Conservation (phyloP, 2,329 filamentous ascomycete genomes). For the Thielaviopsis musarum region DNA sequence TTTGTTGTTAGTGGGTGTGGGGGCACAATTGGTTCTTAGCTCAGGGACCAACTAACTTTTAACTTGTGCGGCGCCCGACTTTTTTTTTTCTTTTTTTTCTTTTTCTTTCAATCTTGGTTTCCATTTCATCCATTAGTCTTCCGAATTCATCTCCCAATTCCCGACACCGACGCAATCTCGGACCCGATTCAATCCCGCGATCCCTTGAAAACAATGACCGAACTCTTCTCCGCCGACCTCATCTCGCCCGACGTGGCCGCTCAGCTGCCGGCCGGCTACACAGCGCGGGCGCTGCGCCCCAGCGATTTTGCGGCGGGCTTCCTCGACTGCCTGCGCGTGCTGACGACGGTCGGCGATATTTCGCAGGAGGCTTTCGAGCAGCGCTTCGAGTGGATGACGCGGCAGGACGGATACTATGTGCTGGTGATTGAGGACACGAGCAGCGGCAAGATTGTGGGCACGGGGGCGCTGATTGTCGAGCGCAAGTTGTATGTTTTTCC, state of each 20-base stretch:
- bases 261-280: conserved; percentile 65
- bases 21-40: too few relatives aligned
- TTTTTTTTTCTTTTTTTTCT: too few relatives aligned
- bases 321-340: conserved; percentile 75
- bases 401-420: conserved; percentile 66
- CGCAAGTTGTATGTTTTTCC: conserved; percentile 59
- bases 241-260: conserved; percentile 60
- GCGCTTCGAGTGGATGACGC: conserved; percentile 67
- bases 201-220: conserved; percentile 2
- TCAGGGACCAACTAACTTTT: too few relatives aligned
- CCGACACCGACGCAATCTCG: too few relatives aligned
- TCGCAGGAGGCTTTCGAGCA: conserved; percentile 55
- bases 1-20: too few relatives aligned
- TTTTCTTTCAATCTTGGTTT: too few relatives aligned
- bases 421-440: conserved; percentile 62
- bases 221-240: conserved; percentile 56
- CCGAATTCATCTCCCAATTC: too few relatives aligned
- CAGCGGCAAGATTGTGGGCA: conserved; percentile 60
- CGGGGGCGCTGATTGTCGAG: conserved; percentile 80
- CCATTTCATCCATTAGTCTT: too few relatives aligned
- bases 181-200: neutral
- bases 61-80: too few relatives aligned
- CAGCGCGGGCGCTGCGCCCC: conserved; percentile 60
- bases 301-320: conserved; percentile 70
- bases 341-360: conserved; percentile 87